phyloP scores from a whole-genome alignment of 257 asterid genomes.

The Solanum chiquidenum region DNA sequence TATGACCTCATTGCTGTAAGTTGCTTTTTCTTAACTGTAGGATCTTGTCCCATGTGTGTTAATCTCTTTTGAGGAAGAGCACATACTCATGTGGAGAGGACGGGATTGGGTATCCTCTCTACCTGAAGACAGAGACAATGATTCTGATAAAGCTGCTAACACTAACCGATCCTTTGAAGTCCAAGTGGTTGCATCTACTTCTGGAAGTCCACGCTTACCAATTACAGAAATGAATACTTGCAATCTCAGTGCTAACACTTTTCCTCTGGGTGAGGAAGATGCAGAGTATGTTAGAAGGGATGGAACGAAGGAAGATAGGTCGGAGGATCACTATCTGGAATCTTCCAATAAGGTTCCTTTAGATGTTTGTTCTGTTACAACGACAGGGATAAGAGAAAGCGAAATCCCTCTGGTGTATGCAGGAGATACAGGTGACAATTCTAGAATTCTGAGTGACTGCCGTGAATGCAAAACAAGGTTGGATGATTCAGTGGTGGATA shows the following conservation, averaged over 20 bases:
- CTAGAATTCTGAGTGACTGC: slow-evolving; percentile 7
- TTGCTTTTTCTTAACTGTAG: slow-evolving; percentile 29
- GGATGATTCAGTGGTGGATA: slow-evolving; percentile 9
- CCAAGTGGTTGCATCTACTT: slow-evolving; percentile 9
- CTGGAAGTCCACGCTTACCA: slow-evolving; percentile 11
- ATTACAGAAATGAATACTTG: not conserved
- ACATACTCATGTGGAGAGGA: slow-evolving; percentile 90
- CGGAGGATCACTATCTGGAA: slow-evolving; percentile 3
- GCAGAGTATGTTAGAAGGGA: slow-evolving; percentile 17
- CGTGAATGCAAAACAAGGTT: slow-evolving; percentile 3
- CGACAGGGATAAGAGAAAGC: slow-evolving; percentile 1
- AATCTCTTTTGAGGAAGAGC: slow-evolving; percentile 73
- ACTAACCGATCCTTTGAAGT: not conserved
- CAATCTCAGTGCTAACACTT: slow-evolving; percentile 10
- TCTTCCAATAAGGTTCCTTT: not conserved
- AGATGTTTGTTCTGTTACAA: slow-evolving; percentile 13
- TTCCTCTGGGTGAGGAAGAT: slow-evolving; percentile 8
- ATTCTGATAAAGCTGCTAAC: slow-evolving; percentile 9
- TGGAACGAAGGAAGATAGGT: slow-evolving; percentile 6
- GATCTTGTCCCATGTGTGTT: slow-evolving; percentile 93
- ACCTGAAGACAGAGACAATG: slow-evolving; percentile 16
- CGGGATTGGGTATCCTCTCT: slow-evolving; percentile 60
- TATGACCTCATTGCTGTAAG: not conserved
- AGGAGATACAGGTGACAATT: not conserved
- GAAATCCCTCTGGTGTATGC: slow-evolving; percentile 6